Evolutionary conservation across 1,284 basidiomycete genomes (phyloP), one percentile per base, ranked within the genome.

Genomic region (Ganoderma meredithae): DNA sequence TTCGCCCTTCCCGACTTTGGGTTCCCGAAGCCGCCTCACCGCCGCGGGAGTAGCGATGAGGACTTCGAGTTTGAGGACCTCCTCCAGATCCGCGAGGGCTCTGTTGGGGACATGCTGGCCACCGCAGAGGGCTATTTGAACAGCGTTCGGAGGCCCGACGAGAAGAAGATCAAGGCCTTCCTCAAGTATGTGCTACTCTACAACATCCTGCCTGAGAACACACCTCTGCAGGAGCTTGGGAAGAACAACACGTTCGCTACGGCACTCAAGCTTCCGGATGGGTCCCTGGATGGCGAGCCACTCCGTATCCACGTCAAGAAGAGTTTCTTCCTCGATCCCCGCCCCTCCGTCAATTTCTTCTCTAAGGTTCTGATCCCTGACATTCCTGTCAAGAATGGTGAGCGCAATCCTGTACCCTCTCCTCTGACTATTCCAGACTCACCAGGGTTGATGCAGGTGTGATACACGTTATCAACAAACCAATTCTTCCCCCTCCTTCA

Each of bases 241-340:
- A 81, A 83, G 72, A 92, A 92, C 79, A 83, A 83, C 13, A 91
- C 90, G 0, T 83, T 86, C 64, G 82, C 86, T 6, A 91, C 90
- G 2, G 82, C 83, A 53, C 81, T 93, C 58, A 81, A 81, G 39
- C 81, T 88, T 25, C 76, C 81, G 10, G 83, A 87, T 69, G 85
- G 86, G 10, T 83, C 83, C 13, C 79, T 86, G 62, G 89, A 85
- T 68, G 84, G 84, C 12, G 79, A 89, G 62, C 81, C 86, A 19
- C 80, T 88, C 63, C 85, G 92, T 49, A 74, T 94, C 66, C 84
- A 84, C 49, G 79, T 91, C 68, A n/a, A 62, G 40, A 22, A 60
- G 19, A 27, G 83, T 70, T 78, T 74, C 1, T 66, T 74, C 60
- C 63, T 82, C 27, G 36, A 62, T 78, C 40, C 80, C 77, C 22